These are phyloP conservation scores for Castanopsis chinensis DNA, from an alignment of 306 rosid genomes.

Conservation along the genomic window DNA sequence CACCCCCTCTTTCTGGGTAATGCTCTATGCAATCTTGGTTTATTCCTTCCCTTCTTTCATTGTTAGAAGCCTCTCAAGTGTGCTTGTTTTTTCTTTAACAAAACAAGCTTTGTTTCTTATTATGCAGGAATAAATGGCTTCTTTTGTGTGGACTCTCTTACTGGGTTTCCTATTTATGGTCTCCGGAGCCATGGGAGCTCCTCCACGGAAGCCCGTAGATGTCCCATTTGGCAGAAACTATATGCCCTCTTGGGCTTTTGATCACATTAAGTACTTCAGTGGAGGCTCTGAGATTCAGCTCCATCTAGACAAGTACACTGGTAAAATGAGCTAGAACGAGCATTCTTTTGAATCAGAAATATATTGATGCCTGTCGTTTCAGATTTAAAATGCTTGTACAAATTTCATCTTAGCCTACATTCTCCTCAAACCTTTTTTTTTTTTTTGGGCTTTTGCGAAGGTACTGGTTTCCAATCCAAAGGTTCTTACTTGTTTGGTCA, in stretches of 20 bases:
- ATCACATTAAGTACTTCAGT: slow-evolving; percentile 73
- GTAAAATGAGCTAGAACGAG: slow-evolving; percentile 13
- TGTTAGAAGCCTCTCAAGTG: not conserved
- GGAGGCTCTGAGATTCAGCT: slow-evolving; percentile 73
- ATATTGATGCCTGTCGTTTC: not conserved
- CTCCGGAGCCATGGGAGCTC: slow-evolving; percentile 27
- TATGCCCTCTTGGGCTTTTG: slow-evolving; percentile 79
- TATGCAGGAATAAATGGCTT: slow-evolving; percentile 29
- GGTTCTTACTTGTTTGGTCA: slow-evolving; percentile 85
- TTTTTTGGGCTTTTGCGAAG: slow-evolving; percentile 21
- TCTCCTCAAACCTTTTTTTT: not conserved
- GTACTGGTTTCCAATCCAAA: slow-evolving; percentile 90
- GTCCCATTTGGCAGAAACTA: slow-evolving; percentile 70
- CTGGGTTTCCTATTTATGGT: slow-evolving; percentile 26
- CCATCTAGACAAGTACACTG: slow-evolving; percentile 74
- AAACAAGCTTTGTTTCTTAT: not conserved
- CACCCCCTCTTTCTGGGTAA: not conserved
- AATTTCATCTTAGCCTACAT: not conserved
- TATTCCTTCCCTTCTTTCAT: not conserved
- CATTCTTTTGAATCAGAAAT: not conserved
- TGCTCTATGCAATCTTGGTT: not conserved
- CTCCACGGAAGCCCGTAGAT: slow-evolving; percentile 43
- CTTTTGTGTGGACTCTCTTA: slow-evolving; percentile 14
- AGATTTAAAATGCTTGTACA: not conserved
- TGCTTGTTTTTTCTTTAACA: not conserved